phyloP scores from a whole-genome alignment of 2,329 filamentous ascomycete genomes.

The Orbilia quercus region DNA sequence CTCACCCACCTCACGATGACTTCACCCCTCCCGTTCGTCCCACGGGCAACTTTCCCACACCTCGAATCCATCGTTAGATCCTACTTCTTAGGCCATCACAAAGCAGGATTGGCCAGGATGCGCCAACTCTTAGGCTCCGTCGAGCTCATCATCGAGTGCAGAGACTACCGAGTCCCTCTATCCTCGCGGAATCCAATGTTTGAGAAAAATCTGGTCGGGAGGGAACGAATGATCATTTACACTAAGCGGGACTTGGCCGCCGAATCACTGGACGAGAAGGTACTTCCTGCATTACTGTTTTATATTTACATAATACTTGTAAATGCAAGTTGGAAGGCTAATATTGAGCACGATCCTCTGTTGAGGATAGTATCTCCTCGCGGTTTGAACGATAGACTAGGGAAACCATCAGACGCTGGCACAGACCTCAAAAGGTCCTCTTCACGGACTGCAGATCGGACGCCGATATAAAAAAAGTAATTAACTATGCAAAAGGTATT shows the following conservation, averaged over 20 bases:
- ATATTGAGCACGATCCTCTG: conserved; percentile 58
- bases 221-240: conserved; percentile 83
- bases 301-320: conserved; percentile 59
- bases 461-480: conserved; percentile 65
- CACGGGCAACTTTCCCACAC: conserved; percentile 77
- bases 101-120: conserved; percentile 82
- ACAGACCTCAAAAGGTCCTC: conserved; percentile 67
- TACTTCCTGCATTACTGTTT: conserved; percentile 48
- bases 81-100: conserved; percentile 95
- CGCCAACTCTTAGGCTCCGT: conserved; percentile 81
- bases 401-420: conserved; percentile 68
- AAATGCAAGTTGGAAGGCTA: conserved; percentile 56
- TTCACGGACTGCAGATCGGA: conserved; percentile 68
- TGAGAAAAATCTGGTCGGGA: conserved; percentile 78
- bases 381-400: conserved; percentile 63
- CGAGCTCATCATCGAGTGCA: conserved; percentile 90
- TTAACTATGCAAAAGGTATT: conserved; percentile 58
- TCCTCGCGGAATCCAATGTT: conserved; percentile 91
- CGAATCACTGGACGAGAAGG: conserved; percentile 59
- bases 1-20: conserved; percentile 27
- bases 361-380: conserved; percentile 46
- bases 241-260: conserved; percentile 84
- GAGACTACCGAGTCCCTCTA: conserved; percentile 89
- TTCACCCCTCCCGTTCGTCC: conserved; percentile 70
- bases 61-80: conserved; percentile 82